Conservation (phyloP, 768 basidiomycete genomes). For the Pisolithus sp. region DNA sequence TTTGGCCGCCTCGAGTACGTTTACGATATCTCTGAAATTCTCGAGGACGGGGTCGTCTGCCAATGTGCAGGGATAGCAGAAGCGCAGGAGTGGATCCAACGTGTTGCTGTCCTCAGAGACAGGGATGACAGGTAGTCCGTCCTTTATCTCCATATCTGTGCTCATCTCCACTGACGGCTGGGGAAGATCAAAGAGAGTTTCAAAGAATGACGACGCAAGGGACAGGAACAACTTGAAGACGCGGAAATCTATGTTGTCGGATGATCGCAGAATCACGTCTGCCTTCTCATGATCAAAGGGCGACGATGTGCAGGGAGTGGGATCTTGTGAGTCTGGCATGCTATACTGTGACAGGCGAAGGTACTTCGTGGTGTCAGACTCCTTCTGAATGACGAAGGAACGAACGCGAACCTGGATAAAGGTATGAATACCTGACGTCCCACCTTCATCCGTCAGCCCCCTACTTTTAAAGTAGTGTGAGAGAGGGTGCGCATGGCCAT, state of each 20-base stretch:
- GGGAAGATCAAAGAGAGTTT: slow-evolving; percentile 24
- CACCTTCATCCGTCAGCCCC: too few species aligned
- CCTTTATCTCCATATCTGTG: slow-evolving; percentile 8
- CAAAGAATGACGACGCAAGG: slow-evolving; percentile 30
- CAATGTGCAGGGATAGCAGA: slow-evolving; percentile 1
- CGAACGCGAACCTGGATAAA: too few species aligned
- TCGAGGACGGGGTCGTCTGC: slow-evolving; percentile 15
- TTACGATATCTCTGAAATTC: slow-evolving; percentile 3
- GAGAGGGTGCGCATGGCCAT: too few species aligned
- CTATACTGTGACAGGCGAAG: too few species aligned
- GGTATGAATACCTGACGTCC: too few species aligned
- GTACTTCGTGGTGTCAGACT: too few species aligned
- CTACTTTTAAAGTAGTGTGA: too few species aligned
- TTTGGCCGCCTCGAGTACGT: slow-evolving; percentile 9
- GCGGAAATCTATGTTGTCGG: slow-evolving; percentile 25
- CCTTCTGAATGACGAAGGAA: too few species aligned
- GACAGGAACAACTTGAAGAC: slow-evolving; percentile 28
- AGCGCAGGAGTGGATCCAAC: too few species aligned
- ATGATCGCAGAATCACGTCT: slow-evolving; percentile 20
- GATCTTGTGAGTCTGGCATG: too few species aligned
- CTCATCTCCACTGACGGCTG: slow-evolving; percentile 10
- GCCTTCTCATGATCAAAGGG: slow-evolving; percentile 17
- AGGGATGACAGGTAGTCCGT: slow-evolving; percentile 16
- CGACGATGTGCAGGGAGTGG: not conserved
- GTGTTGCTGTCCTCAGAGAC: too few species aligned